Base-by-base conservation (phyloP, 1,139 yeast genomes). In the Protomyces lactucae-debilis region DNA sequence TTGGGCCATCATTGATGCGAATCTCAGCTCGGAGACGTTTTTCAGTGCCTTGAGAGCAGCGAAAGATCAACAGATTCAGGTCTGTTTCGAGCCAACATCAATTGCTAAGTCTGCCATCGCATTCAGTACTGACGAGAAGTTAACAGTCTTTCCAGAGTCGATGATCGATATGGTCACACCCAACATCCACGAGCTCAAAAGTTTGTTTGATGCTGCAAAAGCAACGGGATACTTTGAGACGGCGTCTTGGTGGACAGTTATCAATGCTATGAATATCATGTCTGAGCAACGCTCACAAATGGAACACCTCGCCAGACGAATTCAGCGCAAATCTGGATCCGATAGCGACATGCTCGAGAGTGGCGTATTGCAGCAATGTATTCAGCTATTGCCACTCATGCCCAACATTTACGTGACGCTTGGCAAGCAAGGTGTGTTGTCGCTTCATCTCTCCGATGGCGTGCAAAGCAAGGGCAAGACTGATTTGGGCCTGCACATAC, bases 21-120 rank as follows among this genome's bases (percentile, higher is more conserved):
- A 90, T 71, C 75, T 90, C 9, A 81, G 87, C 0, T 70, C 74
- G 0, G 71, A 71, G 0, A 77, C 80, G 9, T 76, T 83, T 66
- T 71, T 75, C 21, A 72, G 75, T 5, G 77, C 85, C 0, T 67
- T 85, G 0, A 69, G 71, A 0, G 69, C 74, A 3, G 64, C 67
- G 1, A 66, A 68, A 8, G 55, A 63, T 3, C 69, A 69, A 4
- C 66, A 70, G 14, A 16, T n/a, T 5, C 14, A 21, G 3, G 74
- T 86, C 1, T 76, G 87, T 1, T 78, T 86, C 67, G 97, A 90
- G 69, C 97, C 97, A 1, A 89, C 96, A 0, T 86, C 95, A 0
- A 79, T 77, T 1, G 79, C 83, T 1, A 89, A 89, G 70, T 80
- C 90, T 1, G 6, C 37, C 39, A 36, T 28, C 12, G 18, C 46